phyloP scores from a whole-genome alignment of 2,329 filamentous ascomycete species.

The Colletotrichum sp. region DNA sequence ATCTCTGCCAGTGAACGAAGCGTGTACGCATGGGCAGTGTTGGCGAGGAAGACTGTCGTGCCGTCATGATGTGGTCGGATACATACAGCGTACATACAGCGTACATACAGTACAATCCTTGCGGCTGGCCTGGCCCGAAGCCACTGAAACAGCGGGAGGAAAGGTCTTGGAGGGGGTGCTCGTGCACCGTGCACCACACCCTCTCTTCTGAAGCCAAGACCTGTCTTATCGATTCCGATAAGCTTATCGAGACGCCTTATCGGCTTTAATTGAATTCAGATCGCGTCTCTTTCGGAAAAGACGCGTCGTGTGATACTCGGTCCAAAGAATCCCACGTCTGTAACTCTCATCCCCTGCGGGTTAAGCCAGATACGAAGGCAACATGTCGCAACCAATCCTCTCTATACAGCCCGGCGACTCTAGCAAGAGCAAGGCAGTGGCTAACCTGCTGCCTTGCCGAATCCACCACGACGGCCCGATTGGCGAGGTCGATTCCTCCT shows the following conservation, averaged over 20 bases:
- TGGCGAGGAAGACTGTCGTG: background rate
- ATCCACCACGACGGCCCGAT: conserved; percentile 80
- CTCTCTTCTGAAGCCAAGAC: background rate
- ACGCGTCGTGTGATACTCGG: conserved; percentile 1
- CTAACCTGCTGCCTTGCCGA: conserved; percentile 80
- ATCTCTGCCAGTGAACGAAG: background rate
- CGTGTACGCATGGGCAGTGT: background rate
- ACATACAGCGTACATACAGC: background rate
- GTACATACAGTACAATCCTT: background rate
- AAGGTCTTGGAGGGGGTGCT: background rate
- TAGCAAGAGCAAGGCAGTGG: conserved; percentile 46
- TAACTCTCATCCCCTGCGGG: background rate
- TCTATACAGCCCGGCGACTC: conserved; percentile 34
- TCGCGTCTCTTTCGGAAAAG: background rate
- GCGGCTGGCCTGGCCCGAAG: background rate
- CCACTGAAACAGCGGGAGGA: conserved; percentile 1
- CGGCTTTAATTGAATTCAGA: background rate
- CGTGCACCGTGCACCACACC: background rate
- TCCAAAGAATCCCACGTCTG: background rate
- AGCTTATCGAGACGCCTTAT: conserved; percentile 10
- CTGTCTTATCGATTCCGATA: conserved; percentile 4
- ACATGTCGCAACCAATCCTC: conserved; percentile 50
- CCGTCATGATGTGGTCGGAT: background rate
- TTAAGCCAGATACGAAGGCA: background rate
- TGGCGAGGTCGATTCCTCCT: conserved; percentile 60